Evolutionary conservation across 139 green algal species (phyloP).

Genomic region (Raphidocelis subcapitata): DNA sequence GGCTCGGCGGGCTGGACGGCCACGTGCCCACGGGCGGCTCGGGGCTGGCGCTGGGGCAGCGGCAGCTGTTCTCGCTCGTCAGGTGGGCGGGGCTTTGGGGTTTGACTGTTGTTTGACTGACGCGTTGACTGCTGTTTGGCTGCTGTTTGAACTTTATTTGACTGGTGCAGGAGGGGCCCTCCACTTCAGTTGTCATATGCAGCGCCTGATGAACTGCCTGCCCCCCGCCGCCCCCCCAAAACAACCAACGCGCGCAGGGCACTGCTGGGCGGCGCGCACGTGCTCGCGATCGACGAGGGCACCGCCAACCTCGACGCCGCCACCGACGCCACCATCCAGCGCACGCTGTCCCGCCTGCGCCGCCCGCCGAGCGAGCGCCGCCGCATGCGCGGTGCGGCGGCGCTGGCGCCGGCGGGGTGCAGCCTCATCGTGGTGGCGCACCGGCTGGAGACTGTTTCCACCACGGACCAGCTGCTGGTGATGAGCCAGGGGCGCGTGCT

Average conservation of each 20-base stretch:
- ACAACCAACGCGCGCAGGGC: too few relatives aligned
- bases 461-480: constrained; percentile 77
- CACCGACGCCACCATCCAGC: constrained; percentile 77
- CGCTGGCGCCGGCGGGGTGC: constrained; percentile 15
- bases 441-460: constrained; percentile 79
- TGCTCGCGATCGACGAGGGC: constrained; percentile 71
- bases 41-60: constrained; percentile 51
- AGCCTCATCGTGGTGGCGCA: constrained; percentile 72
- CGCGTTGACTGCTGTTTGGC: too few relatives aligned
- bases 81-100: too few relatives aligned
- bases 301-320: constrained; percentile 83
- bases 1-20: constrained; percentile 39
- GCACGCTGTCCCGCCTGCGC: constrained; percentile 9
- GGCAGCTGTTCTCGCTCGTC: constrained; percentile 63
- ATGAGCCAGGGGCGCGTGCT: constrained; percentile 60
- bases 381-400: background rate
- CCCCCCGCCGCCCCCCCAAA: too few relatives aligned
- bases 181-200: too few relatives aligned
- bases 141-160: too few relatives aligned
- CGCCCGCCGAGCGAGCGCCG: background rate
- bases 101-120: too few relatives aligned
- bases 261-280: constrained; percentile 48
- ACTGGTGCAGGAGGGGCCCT: too few relatives aligned
- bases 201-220: too few relatives aligned
- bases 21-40: constrained; percentile 56